These are phyloP conservation scores for Aspergillus phoenicis DNA, from an alignment of 2,329 filamentous ascomycete genomes.

Conservation along the genomic window DNA sequence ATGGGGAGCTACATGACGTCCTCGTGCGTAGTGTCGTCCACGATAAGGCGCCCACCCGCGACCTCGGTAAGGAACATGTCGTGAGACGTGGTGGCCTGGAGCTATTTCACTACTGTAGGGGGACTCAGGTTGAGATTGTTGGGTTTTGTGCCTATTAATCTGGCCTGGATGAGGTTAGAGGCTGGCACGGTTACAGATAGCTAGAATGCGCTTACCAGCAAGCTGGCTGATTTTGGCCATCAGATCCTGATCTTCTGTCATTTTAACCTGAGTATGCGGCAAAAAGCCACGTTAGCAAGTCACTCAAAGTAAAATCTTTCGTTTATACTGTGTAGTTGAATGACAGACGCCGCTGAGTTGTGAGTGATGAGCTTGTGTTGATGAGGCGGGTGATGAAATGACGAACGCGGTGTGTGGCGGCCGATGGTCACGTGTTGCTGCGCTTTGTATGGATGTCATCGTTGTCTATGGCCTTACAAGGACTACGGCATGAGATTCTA, in stretches of 20 bases:
- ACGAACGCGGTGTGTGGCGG: constrained; percentile 1
- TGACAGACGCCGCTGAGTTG: background rate
- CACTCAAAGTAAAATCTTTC: background rate
- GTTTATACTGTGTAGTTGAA: background rate
- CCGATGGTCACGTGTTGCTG: background rate
- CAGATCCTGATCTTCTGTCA: constrained; percentile 59
- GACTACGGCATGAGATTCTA: background rate
- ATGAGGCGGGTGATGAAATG: constrained; percentile 2
- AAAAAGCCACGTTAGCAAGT: constrained; percentile 12
- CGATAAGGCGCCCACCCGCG: constrained; percentile 50
- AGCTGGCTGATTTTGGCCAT: constrained; percentile 59
- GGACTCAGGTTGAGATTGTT: constrained; percentile 36
- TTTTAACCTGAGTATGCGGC: constrained; percentile 32
- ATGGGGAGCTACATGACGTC: constrained; percentile 44
- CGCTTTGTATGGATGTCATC: background rate
- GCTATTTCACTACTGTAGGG: constrained; percentile 27
- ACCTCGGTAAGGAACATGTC: constrained; percentile 32
- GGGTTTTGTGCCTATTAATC: constrained; percentile 77
- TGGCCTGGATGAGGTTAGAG: constrained; percentile 57
- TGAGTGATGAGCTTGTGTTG: background rate
- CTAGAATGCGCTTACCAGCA: constrained; percentile 54
- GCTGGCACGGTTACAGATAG: constrained; percentile 23
- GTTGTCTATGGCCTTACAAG: background rate
- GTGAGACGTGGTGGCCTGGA: constrained; percentile 29
- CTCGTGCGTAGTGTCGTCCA: constrained; percentile 42